These are phyloP conservation scores for Periconia macrospinosa DNA, from an alignment of 2,329 filamentous ascomycete species.

Conservation along the genomic window DNA sequence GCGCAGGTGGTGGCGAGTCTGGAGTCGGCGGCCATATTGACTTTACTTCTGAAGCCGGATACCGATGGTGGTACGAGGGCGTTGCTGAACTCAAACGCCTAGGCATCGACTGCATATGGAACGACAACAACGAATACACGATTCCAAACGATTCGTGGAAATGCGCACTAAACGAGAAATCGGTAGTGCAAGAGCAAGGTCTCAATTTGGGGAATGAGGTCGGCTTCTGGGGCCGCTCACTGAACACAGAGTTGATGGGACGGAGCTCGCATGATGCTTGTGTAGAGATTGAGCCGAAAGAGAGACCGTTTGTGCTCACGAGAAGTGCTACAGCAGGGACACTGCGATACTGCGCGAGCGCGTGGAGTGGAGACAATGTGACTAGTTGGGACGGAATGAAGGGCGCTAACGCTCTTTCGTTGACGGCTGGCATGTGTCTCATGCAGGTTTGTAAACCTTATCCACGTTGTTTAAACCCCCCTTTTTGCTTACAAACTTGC, in stretches of 20 bases:
- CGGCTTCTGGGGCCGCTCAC: conserved; percentile 69
- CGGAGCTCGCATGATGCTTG: conserved; percentile 71
- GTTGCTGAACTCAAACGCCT: conserved; percentile 62
- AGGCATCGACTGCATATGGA: conserved; percentile 76
- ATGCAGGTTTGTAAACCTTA: conserved; percentile 53
- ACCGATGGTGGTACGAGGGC: conserved; percentile 72
- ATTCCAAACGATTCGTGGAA: conserved; percentile 68
- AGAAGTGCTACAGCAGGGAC: conserved; percentile 72
- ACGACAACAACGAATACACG: conserved; percentile 78
- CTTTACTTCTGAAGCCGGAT: conserved; percentile 69
- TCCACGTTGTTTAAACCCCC: not conserved
- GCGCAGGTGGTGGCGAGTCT: conserved; percentile 70
- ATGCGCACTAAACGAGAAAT: conserved; percentile 56
- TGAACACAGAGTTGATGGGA: conserved; percentile 72
- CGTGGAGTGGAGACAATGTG: conserved; percentile 75
- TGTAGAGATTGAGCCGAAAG: conserved; percentile 58
- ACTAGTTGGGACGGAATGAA: conserved; percentile 75
- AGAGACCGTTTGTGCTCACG: conserved; percentile 69
- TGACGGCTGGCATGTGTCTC: conserved; percentile 69
- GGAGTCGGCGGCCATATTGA: conserved; percentile 73
- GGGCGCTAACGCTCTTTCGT: conserved; percentile 68
- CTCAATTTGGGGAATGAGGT: conserved; percentile 52
- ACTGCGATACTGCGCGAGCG: conserved; percentile 69
- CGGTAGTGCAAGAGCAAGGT: conserved; percentile 31
- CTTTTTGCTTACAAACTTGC: not conserved